Conservation (phyloP, 2,329 filamentous ascomycete species). For the Aspergillus sp. region DNA sequence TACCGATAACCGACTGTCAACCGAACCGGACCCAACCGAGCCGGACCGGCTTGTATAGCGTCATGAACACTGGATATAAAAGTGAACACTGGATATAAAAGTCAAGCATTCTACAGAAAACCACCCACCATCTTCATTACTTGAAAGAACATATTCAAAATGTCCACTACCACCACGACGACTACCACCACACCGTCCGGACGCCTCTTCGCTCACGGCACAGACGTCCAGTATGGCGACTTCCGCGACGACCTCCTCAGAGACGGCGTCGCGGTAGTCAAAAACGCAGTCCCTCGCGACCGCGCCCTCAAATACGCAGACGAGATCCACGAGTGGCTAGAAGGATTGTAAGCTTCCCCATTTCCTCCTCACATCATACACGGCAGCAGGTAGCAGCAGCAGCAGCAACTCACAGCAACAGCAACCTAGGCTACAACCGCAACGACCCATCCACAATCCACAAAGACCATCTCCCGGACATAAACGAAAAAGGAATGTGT, state of each 20-base stretch:
- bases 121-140: too few species aligned
- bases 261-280: conserved; percentile 49
- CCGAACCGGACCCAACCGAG: background rate
- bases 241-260: conserved; percentile 29
- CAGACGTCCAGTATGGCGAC: conserved; percentile 19
- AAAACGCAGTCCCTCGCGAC: conserved; percentile 45
- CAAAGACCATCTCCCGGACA: conserved; percentile 35
- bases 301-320: conserved; percentile 34
- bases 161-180: conserved; percentile 16
- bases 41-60: background rate
- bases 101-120: too few species aligned
- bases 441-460: conserved; percentile 35
- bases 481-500: conserved; percentile 53
- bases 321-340: conserved; percentile 22
- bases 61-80: background rate
- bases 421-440: conserved; percentile 37
- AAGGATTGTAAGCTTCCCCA: conserved; percentile 21
- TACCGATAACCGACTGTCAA: too few species aligned
- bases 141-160: too few species aligned
- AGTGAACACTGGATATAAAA: background rate
- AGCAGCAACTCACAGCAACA: background rate
- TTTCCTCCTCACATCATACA: too few species aligned
- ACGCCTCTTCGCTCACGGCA: conserved; percentile 16
- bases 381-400: too few species aligned
- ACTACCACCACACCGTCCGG: conserved; percentile 4